Base-by-base conservation (phyloP, 2,329 filamentous ascomycete species). In the Calonectria fujianensis region DNA sequence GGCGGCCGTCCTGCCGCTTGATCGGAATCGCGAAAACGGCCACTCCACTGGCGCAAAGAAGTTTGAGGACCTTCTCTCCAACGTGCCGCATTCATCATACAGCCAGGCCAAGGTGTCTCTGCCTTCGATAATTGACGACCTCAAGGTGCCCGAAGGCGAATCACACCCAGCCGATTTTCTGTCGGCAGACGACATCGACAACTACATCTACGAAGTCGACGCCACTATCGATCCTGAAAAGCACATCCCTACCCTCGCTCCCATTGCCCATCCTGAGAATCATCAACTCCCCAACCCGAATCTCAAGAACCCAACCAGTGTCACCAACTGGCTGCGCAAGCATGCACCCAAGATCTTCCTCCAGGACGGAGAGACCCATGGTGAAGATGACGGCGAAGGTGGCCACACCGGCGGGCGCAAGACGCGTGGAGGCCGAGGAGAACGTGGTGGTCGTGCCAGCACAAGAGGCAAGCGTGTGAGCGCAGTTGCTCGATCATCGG, bases 281-380 rank as follows among this genome's bases (percentile, higher is more conserved):
- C 82, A 83, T 73, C 85, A 82, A 70, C 85, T 83, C 79, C 81
- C 84, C 61, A 81, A 87, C 85, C 80, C 85, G 81, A 78, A 86
- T 57, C 83, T 88, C 52, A 87, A 88, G 79, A 98, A 98, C 83
- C 96, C 96, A 0, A 94, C 95, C 52, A 97, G 95, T 74, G 96
- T 98, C 4, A 97, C 98, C 87, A 98, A 97, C 84, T 99, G 97
- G 97, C 91, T 99, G 16, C 91, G 95, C 76, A 93, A 95, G 82
- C 90, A 98, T 84, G 93, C 95, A 74, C 94, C 96, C 4, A 93
- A 96, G 84, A 93, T 96, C 64, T 96, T 98, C 86, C 87, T 97
- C 27, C 94, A 98, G 83, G 94, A 96, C 80, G 91, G 92, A 66
- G 83, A 82, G 72, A 78, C 77, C 24, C 83, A 85, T 29, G 85